These are phyloP conservation scores for Choanephora cucurbitarum DNA, from an alignment of 371 early-diverging fungal species.

Conservation along the genomic window DNA sequence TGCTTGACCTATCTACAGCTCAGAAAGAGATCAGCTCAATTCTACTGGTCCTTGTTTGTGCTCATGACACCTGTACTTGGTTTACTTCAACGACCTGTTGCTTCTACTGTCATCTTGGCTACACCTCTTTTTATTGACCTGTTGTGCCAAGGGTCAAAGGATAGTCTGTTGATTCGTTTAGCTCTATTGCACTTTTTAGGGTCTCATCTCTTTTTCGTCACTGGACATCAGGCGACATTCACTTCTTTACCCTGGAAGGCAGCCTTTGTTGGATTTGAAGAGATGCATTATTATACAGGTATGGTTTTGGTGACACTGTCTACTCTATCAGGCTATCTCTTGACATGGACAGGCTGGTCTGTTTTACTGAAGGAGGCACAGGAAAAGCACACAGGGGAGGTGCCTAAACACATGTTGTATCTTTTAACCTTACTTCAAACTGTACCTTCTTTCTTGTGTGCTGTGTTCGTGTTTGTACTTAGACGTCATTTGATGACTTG, in stretches of 20 bases:
- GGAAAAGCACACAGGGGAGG: background rate
- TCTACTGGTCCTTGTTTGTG: constrained; percentile 19
- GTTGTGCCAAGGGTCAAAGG: constrained; percentile 7
- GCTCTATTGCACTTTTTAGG: constrained; percentile 52
- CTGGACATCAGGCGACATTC: constrained; percentile 90
- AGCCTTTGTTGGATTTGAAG: constrained; percentile 82
- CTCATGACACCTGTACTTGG: constrained; percentile 34
- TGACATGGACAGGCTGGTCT: constrained; percentile 49
- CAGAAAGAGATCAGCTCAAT: background rate
- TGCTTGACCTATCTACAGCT: background rate
- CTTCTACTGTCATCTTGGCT: constrained; percentile 22
- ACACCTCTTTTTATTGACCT: constrained; percentile 18
- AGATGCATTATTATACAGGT: constrained; percentile 70
- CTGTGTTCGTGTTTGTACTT: constrained; percentile 62
- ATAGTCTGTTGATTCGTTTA: constrained; percentile 20
- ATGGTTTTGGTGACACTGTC: constrained; percentile 77
- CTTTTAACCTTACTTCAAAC: constrained; percentile 51
- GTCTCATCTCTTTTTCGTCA: constrained; percentile 79
- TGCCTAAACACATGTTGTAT: constrained; percentile 14
- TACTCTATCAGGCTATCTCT: constrained; percentile 72
- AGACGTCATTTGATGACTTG: constrained; percentile 93
- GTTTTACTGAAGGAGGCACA: constrained; percentile 23
- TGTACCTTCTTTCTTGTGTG: constrained; percentile 52
- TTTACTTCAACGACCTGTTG: constrained; percentile 43
- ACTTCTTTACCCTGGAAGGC: constrained; percentile 89